Base-by-base conservation (phyloP, 129 eudicot species). In the Ambrosia artemisiifolia region DNA sequence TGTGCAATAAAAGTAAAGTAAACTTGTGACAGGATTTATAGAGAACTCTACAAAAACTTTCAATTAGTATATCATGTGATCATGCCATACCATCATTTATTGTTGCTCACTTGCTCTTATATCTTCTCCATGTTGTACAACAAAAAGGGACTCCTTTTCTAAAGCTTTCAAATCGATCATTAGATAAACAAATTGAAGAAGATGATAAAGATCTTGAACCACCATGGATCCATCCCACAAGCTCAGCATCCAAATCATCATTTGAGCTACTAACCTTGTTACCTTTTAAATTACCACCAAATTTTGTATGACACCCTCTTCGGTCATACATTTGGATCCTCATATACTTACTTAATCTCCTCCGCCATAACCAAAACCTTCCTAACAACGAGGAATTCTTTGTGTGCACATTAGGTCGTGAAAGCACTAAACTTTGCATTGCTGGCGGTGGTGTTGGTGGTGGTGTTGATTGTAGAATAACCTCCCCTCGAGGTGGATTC, bases 381-480 rank as follows among this genome's bases (percentile, higher is more conserved):
- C 68, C 44, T 46, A 65, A 63, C 11, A 51, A 67, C 2, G 76
- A 70, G 12, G 76, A 61, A 7, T 34, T 8, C 35, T 79, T 63
- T 34, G 17, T 77, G 42, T 77, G 57, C 18, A 62, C 74, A 11
- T 3, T 75, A 16, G 94, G 89, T 38, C 47, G 75, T 32, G 80
- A 82, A 13, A 89, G 84, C 40, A 69, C 83, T 57, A 82, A 61
- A 70, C 84, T 80, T 69, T 82, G 95, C 48, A 82, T 19, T 46
- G 73, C 35, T 7, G 96, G 94, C 0, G 96, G 86, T 2, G 92
- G 95, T 20, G 85, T 59, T 1, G 81, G 78, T 3, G 67, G 56
- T 14, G 68, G 69, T 46, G 38, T n/a, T 62, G 64, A 49, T 7
- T 38, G 71, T 61, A 78, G 84, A 28, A 83, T 50, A 7, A 63